Conservation (phyloP, 1,139 yeast species). For the Suhomyces maxii region DNA sequence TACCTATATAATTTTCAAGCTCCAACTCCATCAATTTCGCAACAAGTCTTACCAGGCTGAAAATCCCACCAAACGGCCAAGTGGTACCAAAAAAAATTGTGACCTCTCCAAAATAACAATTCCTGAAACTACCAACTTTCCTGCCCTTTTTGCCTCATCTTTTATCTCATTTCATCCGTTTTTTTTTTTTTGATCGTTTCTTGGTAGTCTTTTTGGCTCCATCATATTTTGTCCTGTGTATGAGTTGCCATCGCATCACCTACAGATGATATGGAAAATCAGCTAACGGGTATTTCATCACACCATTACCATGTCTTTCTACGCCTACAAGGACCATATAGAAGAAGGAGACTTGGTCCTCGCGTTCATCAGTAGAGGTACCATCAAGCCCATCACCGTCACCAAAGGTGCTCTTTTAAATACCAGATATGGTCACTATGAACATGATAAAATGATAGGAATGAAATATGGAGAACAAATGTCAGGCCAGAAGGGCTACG, state of each 20-base stretch:
- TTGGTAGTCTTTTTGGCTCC: no score
- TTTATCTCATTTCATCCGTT: no score
- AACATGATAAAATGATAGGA: slow-evolving; percentile 82
- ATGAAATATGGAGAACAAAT: slow-evolving; percentile 82
- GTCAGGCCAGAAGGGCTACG: slow-evolving; percentile 74
- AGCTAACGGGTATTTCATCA: not conserved
- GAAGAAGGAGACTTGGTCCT: slow-evolving; percentile 85
- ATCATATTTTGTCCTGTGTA: not conserved
- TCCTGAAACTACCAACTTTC: no score
- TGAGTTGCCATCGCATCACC: not conserved
- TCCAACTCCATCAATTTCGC: no score
- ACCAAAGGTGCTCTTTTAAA: slow-evolving; percentile 61
- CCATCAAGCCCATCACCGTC: slow-evolving; percentile 72
- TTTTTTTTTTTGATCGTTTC: no score
- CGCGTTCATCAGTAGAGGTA: slow-evolving; percentile 79
- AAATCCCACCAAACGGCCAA: no score
- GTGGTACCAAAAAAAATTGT: no score
- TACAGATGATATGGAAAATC: slow-evolving; percentile 4
- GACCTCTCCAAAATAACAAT: no score
- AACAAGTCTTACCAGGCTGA: no score
- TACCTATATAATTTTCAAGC: no score
- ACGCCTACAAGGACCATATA: slow-evolving; percentile 54
- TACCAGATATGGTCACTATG: slow-evolving; percentile 87
- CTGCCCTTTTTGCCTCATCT: no score
- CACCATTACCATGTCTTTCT: slow-evolving; percentile 39